A percentile compares a stretch with the other conserved stretches of the same genome.
These are phyloP conservation scores for Nakazawaea wickerhamii DNA, from an alignment of 805 yeast species.

Conservation along the genomic window DNA sequence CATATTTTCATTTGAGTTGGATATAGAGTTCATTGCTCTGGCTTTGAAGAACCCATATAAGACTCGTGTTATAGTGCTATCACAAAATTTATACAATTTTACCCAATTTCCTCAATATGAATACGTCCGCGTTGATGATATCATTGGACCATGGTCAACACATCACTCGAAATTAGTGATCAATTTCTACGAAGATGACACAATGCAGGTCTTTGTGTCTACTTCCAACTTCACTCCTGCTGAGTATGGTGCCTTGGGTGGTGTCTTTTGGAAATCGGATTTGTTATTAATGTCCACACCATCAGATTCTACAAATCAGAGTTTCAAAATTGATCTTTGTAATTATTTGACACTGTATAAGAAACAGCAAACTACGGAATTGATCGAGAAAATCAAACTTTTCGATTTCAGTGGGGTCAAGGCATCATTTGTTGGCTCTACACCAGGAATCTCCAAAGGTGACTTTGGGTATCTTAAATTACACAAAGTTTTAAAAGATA, in stretches of 20 bases:
- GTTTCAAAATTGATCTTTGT: slow-evolving; percentile 41
- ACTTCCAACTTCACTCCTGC: slow-evolving; percentile 52
- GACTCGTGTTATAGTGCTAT: slow-evolving; percentile 25
- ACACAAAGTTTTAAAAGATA: slow-evolving; percentile 32
- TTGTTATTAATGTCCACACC: slow-evolving; percentile 1
- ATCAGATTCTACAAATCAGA: slow-evolving; percentile 18
- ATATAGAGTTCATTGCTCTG: slow-evolving; percentile 22
- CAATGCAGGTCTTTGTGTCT: slow-evolving; percentile 48
- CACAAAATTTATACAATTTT: slow-evolving; percentile 27
- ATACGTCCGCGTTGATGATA: slow-evolving; percentile 23
- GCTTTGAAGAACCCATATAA: slow-evolving; percentile 16
- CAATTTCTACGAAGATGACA: slow-evolving; percentile 42
- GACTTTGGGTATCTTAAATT: slow-evolving; percentile 45
- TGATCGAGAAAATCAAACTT: slow-evolving; percentile 25
- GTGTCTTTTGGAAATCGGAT: slow-evolving; percentile 12
- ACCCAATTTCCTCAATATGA: slow-evolving; percentile 24
- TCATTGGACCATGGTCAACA: slow-evolving; percentile 34
- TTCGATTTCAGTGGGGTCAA: slow-evolving; percentile 42
- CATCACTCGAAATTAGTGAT: slow-evolving; percentile 71
- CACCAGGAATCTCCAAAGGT: slow-evolving; percentile 36
- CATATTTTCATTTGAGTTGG: slow-evolving; percentile 15
- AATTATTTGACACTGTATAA: slow-evolving; percentile 41
- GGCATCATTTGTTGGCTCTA: slow-evolving; percentile 51
- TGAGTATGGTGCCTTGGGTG: slow-evolving; percentile 39
- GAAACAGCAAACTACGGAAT: slow-evolving; percentile 20